phyloP scores from a whole-genome alignment of 78 protist genomes.

The Ministeria vibrans region DNA sequence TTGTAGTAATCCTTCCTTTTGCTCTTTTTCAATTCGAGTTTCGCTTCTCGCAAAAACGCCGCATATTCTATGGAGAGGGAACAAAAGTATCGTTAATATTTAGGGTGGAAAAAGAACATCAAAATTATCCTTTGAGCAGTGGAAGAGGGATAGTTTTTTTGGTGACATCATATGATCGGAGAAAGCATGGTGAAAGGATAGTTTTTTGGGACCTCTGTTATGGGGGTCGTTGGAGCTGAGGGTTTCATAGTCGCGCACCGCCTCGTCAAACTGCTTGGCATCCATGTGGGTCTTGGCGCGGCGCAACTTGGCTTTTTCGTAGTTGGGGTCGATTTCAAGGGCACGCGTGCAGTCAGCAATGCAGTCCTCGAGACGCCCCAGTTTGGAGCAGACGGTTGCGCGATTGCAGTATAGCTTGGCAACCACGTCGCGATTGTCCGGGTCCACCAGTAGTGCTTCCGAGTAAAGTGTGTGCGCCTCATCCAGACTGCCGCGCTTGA shows the following conservation, averaged over 20 bases:
- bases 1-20: constrained; percentile 38
- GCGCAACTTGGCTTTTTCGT: constrained; percentile 6
- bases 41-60: constrained; percentile 1
- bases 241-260: constrained; percentile 9
- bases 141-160: no score
- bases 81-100: no score
- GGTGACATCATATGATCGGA: no score
- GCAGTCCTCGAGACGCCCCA: not conserved
- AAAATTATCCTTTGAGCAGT: no score
- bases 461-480: not conserved
- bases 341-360: not conserved
- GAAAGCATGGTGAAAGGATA: no score
- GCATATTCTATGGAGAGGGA: no score
- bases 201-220: constrained; percentile 9
- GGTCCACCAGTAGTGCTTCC: not conserved
- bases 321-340: not conserved
- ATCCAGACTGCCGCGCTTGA: not conserved
- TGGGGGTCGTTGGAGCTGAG: not conserved
- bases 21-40: constrained; percentile 16
- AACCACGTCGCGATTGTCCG: not conserved
- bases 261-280: constrained; percentile 4
- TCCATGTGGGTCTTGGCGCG: constrained; percentile 19
- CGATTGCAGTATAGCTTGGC: not conserved
- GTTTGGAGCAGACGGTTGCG: not conserved
- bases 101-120: no score